Evolutionary conservation across 2,329 filamentous ascomycete genomes (phyloP).

Genomic region (Apiospora malaysiana): DNA sequence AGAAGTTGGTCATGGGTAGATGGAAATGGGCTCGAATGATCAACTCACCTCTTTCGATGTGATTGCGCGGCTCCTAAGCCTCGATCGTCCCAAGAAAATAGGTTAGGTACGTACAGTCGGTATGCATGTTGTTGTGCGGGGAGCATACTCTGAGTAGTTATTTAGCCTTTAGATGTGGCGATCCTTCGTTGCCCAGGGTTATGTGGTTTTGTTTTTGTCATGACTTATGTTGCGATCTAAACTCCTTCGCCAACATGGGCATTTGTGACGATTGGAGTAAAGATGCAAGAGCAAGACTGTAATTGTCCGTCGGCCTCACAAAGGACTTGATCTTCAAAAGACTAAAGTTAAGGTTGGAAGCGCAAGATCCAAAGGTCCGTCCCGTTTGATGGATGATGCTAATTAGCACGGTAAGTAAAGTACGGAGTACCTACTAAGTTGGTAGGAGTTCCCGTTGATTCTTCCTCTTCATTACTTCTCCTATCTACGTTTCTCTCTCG

Average conservation of each 20-base stretch:
- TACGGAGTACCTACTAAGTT: not conserved
- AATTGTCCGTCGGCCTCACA: too few relatives aligned
- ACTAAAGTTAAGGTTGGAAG: not conserved
- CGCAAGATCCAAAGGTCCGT: constrained; percentile 1
- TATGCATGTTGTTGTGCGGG: not conserved
- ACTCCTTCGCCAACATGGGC: not conserved
- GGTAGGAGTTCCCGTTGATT: not conserved
- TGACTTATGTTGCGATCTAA: not conserved
- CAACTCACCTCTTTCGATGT: not conserved
- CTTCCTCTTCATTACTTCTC: not conserved
- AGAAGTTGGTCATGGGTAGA: too few relatives aligned
- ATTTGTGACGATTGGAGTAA: not conserved
- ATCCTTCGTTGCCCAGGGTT: not conserved
- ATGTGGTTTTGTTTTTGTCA: not conserved
- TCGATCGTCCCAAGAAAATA: not conserved
- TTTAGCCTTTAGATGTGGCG: not conserved
- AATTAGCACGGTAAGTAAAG: too few relatives aligned
- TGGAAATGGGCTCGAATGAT: not conserved
- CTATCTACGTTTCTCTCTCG: not conserved
- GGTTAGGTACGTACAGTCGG: too few relatives aligned
- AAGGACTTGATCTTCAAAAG: not conserved
- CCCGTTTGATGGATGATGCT: not conserved
- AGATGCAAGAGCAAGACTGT: too few relatives aligned
- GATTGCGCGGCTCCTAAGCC: not conserved
- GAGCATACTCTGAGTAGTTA: not conserved